These are phyloP conservation scores for Brassica nigra DNA, from an alignment of 345 rosid genomes.

Conservation along the genomic window DNA sequence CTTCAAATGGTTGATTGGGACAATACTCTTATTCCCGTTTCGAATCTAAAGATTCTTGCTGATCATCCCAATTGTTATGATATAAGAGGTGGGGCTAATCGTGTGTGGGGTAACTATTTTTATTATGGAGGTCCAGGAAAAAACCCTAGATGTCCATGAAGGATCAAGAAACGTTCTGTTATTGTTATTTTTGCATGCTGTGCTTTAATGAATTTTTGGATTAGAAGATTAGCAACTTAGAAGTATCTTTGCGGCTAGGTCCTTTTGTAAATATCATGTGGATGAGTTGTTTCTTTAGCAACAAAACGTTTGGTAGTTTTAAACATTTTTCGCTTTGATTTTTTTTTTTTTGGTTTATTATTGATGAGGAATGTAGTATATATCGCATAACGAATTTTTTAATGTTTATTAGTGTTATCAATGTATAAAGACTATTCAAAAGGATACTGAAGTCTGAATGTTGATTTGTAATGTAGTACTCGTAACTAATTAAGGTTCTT, in stretches of 20 bases:
- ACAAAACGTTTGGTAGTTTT: slow-evolving; percentile 16
- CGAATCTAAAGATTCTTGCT: slow-evolving; percentile 69
- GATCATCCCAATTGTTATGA: slow-evolving; percentile 91
- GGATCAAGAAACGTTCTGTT: slow-evolving; percentile 1
- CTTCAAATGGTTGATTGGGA: slow-evolving; percentile 94
- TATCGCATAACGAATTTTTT: slow-evolving; percentile 2
- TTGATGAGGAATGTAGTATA: neutral
- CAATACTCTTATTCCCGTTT: slow-evolving; percentile 67
- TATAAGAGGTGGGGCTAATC: slow-evolving; percentile 75
- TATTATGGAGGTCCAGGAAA: slow-evolving; percentile 97
- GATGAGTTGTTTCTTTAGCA: neutral
- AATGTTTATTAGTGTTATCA: slow-evolving; percentile 19
- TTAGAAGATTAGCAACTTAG: slow-evolving; percentile 20
- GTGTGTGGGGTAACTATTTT: slow-evolving; percentile 92
- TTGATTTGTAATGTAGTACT: slow-evolving; percentile 3
- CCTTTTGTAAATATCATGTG: slow-evolving; percentile 13
- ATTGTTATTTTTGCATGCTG: slow-evolving; percentile 4
- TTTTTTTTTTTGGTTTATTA: neutral
- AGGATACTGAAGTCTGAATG: neutral
- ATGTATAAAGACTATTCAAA: neutral
- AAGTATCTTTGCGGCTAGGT: slow-evolving; percentile 18
- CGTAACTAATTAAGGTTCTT: neutral
- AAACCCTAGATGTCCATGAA: slow-evolving; percentile 51
- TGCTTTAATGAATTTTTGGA: slow-evolving; percentile 17
- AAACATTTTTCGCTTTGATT: neutral